A percentile compares a stretch with the other conserved stretches of the same genome.
Evolutionary conservation across 129 eudicot genomes (phyloP).

Genomic region (Daucus carota): DH1_v3.0 NC_030381.2:39952501-39953000

Average conservation of each 20-base stretch:
- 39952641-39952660: background rate
- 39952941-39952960: background rate
- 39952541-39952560: background rate
- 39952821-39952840: background rate
- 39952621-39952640: background rate
- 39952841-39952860: background rate
- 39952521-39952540: background rate
- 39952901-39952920: background rate
- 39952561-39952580: background rate
- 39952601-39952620: background rate
- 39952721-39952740: background rate
- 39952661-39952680: background rate
- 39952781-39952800: background rate
- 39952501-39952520: background rate
- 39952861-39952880: background rate
- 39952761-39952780: background rate
- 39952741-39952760: background rate
- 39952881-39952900: background rate
- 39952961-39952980: background rate
- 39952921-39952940: background rate
- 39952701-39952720: background rate
- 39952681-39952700: background rate
- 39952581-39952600: background rate
- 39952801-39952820: background rate
- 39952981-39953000: background rate